A percentile compares a stretch with the other conserved stretches of the same genome.
Evolutionary conservation across 306 rosid species (phyloP).

Genomic region (Quercus wislizeni): DNA sequence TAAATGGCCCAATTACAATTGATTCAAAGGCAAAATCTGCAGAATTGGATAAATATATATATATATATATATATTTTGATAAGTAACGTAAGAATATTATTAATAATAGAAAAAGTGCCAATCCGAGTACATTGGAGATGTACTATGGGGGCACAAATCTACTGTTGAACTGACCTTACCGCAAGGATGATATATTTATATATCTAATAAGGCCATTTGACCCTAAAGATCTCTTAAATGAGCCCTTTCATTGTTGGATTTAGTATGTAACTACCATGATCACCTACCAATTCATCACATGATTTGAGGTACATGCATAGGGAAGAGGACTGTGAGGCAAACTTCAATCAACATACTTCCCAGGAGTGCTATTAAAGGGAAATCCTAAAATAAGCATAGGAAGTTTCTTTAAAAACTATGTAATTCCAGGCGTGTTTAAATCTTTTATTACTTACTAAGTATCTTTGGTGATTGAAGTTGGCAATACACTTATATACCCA

Average conservation of each 20-base stretch:
- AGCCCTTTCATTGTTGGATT: not conserved
- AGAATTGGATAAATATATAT: not conserved
- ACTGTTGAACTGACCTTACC: not conserved
- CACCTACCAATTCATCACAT: not conserved
- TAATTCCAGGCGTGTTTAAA: too few species aligned
- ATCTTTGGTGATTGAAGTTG: too few species aligned
- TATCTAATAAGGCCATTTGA: too few species aligned
- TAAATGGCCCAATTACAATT: not conserved
- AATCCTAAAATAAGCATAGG: too few species aligned
- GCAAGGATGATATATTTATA: not conserved
- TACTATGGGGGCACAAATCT: not conserved
- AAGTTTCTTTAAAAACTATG: too few species aligned
- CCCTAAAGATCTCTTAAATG: too few species aligned
- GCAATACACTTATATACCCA: too few species aligned
- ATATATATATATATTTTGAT: too few species aligned
- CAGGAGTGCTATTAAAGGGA: not conserved
- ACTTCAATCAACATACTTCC: not conserved
- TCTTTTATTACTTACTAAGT: too few species aligned
- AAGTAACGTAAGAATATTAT: too few species aligned
- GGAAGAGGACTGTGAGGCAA: not conserved
- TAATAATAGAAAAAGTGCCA: too few species aligned
- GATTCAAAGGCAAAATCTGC: not conserved
- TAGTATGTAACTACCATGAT: not conserved
- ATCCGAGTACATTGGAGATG: too few species aligned
- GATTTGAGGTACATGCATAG: not conserved